Evolutionary conservation across 805 yeast genomes (phyloP).

Genomic region (Sugiyamaella qingdaonensis): DNA sequence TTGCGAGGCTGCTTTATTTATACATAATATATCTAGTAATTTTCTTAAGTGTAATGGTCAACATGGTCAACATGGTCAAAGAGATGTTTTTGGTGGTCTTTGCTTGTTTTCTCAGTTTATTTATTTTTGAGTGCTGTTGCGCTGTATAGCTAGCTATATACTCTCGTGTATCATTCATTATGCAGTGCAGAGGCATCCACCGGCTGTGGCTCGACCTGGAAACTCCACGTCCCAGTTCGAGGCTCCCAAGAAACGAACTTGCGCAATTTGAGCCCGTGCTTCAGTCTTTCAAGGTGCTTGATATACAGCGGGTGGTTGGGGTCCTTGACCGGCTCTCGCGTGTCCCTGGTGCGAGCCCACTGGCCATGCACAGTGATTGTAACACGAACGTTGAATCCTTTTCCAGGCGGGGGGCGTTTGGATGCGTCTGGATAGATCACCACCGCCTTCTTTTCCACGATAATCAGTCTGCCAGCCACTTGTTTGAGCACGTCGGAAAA

Average conservation of each 20-base stretch:
- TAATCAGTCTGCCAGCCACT: constrained; percentile 61
- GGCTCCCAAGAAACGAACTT: constrained; percentile 76
- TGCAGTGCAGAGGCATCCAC: neutral
- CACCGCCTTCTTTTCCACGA: constrained; percentile 56
- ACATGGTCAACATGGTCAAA: too few relatives aligned
- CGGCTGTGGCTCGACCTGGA: constrained; percentile 25
- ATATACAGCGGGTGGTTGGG: constrained; percentile 67
- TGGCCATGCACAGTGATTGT: constrained; percentile 72
- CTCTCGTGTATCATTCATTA: too few relatives aligned
- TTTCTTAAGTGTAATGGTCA: neutral
- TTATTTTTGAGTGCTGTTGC: too few relatives aligned
- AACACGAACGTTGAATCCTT: constrained; percentile 78
- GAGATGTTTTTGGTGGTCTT: too few relatives aligned
- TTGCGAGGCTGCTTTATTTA: neutral
- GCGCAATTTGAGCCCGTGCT: constrained; percentile 39
- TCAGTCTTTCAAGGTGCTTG: constrained; percentile 64
- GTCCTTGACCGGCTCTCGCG: constrained; percentile 70
- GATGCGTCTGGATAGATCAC: constrained; percentile 68
- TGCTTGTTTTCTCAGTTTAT: neutral
- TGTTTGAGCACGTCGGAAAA: constrained; percentile 53
- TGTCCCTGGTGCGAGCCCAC: constrained; percentile 71
- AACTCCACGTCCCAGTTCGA: constrained; percentile 45
- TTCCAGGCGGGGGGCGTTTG: constrained; percentile 62
- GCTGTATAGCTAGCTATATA: too few relatives aligned
- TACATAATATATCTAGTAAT: neutral